Evolutionary conservation across 495 filamentous ascomycete genomes (phyloP).

Genomic region (Parathielavia hyrcaniae): DNA sequence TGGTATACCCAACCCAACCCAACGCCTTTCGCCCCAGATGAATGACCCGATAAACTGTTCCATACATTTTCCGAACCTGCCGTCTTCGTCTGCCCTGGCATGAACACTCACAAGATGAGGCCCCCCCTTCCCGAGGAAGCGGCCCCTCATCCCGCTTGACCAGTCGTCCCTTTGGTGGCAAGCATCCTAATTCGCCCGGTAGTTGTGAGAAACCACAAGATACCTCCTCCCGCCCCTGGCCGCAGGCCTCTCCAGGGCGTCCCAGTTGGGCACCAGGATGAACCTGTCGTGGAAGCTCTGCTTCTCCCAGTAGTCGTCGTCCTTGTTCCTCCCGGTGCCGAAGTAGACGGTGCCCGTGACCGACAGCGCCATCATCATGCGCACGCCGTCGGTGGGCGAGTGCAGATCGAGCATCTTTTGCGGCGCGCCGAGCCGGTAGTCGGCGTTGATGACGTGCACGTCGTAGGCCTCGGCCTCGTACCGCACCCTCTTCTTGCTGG

Average conservation of each 20-base stretch:
- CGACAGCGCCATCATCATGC: slow-evolving; percentile 63
- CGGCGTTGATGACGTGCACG: slow-evolving; percentile 65
- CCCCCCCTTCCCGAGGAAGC: background rate
- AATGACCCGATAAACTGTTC: background rate
- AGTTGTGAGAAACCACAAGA: slow-evolving; percentile 70
- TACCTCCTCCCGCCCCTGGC: slow-evolving; percentile 46
- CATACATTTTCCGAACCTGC: background rate
- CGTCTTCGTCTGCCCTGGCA: background rate
- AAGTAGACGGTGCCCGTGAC: slow-evolving; percentile 57
- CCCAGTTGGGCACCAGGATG: slow-evolving; percentile 69
- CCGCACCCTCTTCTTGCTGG: slow-evolving; percentile 18
- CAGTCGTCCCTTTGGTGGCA: background rate
- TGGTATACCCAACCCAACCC: slow-evolving; percentile 8
- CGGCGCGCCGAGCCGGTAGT: slow-evolving; percentile 45
- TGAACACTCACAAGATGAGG: background rate
- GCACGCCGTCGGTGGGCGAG: slow-evolving; percentile 33
- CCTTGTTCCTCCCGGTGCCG: slow-evolving; percentile 6
- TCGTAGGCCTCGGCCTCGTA: slow-evolving; percentile 64
- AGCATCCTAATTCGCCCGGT: slow-evolving; percentile 38
- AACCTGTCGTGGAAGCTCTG: slow-evolving; percentile 69
- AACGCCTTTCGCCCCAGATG: background rate
- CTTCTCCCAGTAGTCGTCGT: slow-evolving; percentile 43
- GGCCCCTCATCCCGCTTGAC: background rate
- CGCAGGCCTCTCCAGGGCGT: slow-evolving; percentile 39
- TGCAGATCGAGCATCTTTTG: slow-evolving; percentile 24